These are phyloP conservation scores for Dioscorea dumetorum DNA, from an alignment of 106 monocot genomes.

Conservation along the genomic window DNA sequence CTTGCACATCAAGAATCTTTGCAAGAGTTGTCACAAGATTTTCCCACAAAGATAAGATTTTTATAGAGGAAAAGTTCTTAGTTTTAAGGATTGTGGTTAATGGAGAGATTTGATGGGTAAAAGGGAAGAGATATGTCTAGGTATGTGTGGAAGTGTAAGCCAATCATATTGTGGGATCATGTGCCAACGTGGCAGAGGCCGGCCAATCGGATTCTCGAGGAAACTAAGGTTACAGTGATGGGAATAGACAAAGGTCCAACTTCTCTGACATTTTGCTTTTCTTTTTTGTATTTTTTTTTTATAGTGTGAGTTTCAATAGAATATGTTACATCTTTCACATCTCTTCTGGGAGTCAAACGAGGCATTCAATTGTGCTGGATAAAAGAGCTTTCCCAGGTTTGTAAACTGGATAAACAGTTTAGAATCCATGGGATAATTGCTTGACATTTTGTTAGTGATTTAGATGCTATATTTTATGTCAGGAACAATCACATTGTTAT, in stretches of 20 bases:
- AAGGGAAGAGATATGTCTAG: not conserved
- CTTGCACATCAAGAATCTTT: constrained; percentile 7
- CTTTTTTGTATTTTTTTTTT: no score
- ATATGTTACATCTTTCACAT: no score
- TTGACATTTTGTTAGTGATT: no score
- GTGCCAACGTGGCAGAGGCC: constrained; percentile 58
- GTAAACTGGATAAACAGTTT: no score
- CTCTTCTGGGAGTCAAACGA: no score
- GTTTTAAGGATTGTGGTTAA: constrained; percentile 6
- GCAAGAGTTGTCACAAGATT: constrained; percentile 3
- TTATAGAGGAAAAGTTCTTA: constrained; percentile 7
- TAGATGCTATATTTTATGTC: no score
- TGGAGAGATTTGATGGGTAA: constrained; percentile 15
- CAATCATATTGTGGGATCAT: constrained; percentile 72
- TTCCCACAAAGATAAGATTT: constrained; percentile 15
- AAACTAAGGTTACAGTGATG: constrained; percentile 24
- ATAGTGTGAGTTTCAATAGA: no score
- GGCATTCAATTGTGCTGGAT: no score
- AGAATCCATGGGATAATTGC: no score
- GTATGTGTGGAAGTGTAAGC: constrained; percentile 3
- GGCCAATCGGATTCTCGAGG: constrained; percentile 57
- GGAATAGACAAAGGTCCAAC: not conserved
- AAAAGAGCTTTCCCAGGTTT: no score
- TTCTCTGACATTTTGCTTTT: not conserved
- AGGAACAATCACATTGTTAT: no score